Base-by-base conservation (phyloP, 2,329 filamentous ascomycete genomes). In the Claviceps quebecensis region DNA sequence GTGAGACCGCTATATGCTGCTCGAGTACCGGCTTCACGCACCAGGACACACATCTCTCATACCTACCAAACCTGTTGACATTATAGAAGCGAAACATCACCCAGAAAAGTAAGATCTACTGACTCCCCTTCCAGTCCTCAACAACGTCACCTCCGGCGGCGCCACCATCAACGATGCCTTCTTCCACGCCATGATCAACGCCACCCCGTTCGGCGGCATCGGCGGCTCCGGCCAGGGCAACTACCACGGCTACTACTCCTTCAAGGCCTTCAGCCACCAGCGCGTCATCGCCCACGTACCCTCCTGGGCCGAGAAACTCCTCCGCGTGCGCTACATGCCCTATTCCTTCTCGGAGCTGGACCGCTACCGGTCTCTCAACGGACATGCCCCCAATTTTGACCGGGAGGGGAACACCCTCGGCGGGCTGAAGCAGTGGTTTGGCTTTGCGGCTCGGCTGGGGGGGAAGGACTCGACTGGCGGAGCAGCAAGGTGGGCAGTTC, bases 241-340 rank as follows among this genome's bases (percentile, higher is more conserved):
- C 50, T 76, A 77, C 58, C 73, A 75, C 56, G 75, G 74, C 17
- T 62, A 65, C 55, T 69, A 71, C 60, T 72, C 73, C 38, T 68
- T 78, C 62, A 65, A 68, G 46, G 58, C 65, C 26, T 72, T 72
- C 51, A 67, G 64, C 50, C 69, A 72, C 58, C 61, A 63, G 52
- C 67, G 69, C 39, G 60, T 62, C 55, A 63, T 70, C 38, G 61
- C 66, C 48, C 57, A 64, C 45, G 59, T 67, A 5, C 69, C 69
- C 5, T 54, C 49, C 52, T 70, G 68, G 69, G 56, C 63, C 38
- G 68, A 71, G 34, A 56, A 68, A 40, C 61, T 88, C 54, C 69
- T 91, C 57, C 74, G 77, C 53, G 72, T 87, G 49, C 77, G 87
- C 54, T 85, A 85, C 68, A 77, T 81, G 69, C 81, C 81, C 2